A percentile compares a stretch with the other conserved stretches of the same genome.
Evolutionary conservation across 2,329 filamentous ascomycete genomes (phyloP).

Genomic region (Hawksworthiomyces lignivorus): DNA sequence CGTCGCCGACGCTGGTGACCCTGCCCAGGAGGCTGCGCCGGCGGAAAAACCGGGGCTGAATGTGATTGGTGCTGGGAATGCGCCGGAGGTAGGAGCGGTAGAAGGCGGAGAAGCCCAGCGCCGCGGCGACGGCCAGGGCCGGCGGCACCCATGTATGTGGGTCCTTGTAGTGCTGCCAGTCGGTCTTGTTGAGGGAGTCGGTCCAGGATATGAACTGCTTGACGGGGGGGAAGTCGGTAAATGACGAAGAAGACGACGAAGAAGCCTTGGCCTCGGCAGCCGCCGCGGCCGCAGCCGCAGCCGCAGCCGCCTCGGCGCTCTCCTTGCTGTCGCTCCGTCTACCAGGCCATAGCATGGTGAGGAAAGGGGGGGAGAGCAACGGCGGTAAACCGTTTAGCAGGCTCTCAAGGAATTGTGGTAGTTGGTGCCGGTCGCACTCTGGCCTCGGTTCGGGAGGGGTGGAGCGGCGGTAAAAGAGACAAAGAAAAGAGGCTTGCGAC

Average conservation of each 20-base stretch:
- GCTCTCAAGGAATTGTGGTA: too few relatives aligned
- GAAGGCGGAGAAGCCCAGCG: conserved; percentile 46
- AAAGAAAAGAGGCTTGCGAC: too few relatives aligned
- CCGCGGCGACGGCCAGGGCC: conserved; percentile 45
- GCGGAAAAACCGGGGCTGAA: conserved; percentile 68
- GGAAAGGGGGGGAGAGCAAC: neutral
- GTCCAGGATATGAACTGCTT: conserved; percentile 26
- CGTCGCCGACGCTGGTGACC: conserved; percentile 92
- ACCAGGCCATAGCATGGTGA: conserved; percentile 15
- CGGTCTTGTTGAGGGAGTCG: conserved; percentile 35
- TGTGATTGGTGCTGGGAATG: conserved; percentile 68
- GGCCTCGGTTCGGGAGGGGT: too few relatives aligned
- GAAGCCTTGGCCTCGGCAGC: too few relatives aligned
- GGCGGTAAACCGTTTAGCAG: too few relatives aligned
- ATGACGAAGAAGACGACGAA: neutral
- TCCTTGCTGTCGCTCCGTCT: conserved; percentile 7
- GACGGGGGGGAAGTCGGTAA: neutral
- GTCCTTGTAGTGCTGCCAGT: conserved; percentile 48
- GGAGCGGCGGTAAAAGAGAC: too few relatives aligned
- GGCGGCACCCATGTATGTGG: conserved; percentile 47
- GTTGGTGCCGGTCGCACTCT: too few relatives aligned
- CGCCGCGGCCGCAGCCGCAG: neutral
- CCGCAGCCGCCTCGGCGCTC: neutral
- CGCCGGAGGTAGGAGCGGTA: conserved; percentile 76
- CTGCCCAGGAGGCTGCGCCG: conserved; percentile 70